phyloP scores from a whole-genome alignment of 2,329 filamentous ascomycete genomes.

The Hypoxylon sp. region DNA sequence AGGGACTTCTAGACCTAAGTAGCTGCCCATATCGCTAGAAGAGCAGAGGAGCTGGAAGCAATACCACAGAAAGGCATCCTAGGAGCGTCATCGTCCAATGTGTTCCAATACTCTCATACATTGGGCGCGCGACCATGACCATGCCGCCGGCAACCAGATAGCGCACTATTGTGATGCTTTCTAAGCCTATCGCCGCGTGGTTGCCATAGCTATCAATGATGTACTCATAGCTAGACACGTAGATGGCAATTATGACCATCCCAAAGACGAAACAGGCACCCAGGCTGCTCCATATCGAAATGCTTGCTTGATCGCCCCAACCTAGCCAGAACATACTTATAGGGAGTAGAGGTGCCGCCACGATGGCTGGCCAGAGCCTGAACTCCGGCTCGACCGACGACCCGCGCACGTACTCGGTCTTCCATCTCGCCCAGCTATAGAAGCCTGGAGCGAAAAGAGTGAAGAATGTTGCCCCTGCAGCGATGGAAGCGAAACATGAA shows the following conservation, averaged over 20 bases:
- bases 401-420: conserved; percentile 53
- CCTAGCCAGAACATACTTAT: conserved; percentile 66
- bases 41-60: conserved; percentile 48
- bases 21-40: conserved; percentile 46
- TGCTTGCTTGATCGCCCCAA: conserved; percentile 56
- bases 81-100: conserved; percentile 54
- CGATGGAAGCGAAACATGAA: conserved; percentile 57
- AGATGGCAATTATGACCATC: conserved; percentile 58
- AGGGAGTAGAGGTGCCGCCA: conserved; percentile 49
- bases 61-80: conserved; percentile 46
- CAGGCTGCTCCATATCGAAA: conserved; percentile 45
- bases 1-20: conserved; percentile 14
- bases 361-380: conserved; percentile 59
- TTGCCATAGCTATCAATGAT: conserved; percentile 65
- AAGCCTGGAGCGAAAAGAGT: conserved; percentile 54
- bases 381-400: conserved; percentile 59
- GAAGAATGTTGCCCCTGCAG: conserved; percentile 50
- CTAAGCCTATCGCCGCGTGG: conserved; percentile 53
- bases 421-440: conserved; percentile 53
- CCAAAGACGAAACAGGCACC: conserved; percentile 61
- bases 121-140: conserved; percentile 50
- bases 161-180: conserved; percentile 46
- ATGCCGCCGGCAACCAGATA: conserved; percentile 51
- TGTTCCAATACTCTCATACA: conserved; percentile 51
- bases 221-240: conserved; percentile 63